Evolutionary conservation across 78 protist species (phyloP).

Genomic region (Polysphondylium violaceum): DNA sequence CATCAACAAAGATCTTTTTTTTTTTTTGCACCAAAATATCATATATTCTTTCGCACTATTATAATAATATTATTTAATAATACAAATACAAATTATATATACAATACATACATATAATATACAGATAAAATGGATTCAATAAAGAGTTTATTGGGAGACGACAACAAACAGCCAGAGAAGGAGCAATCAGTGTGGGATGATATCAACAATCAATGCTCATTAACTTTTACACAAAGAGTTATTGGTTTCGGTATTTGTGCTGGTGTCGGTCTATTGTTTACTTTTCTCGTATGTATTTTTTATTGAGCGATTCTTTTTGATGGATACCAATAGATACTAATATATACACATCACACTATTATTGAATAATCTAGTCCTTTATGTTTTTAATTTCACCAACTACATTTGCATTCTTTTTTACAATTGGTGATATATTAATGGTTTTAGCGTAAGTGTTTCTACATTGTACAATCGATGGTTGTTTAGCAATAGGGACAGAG

Average conservation of each 20-base stretch:
- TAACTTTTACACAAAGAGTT: constrained; percentile 49
- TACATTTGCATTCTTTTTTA: constrained; percentile 67
- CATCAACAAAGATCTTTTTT: no score
- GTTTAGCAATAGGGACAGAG: background rate
- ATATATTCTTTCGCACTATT: no score
- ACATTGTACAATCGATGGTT: no score
- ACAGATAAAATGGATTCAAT: constrained; percentile 54
- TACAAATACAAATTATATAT: background rate
- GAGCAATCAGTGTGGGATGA: constrained; percentile 65
- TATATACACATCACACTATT: background rate
- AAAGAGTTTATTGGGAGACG: constrained; percentile 67
- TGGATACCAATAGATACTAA: background rate
- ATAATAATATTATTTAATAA: no score
- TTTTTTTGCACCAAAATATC: no score
- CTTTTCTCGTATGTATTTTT: constrained; percentile 31
- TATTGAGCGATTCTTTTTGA: background rate
- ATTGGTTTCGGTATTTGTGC: constrained; percentile 70
- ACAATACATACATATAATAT: background rate
- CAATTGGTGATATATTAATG: constrained; percentile 62
- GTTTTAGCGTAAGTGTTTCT: constrained; percentile 16
- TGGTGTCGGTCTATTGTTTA: constrained; percentile 67
- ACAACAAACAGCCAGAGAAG: constrained; percentile 10
- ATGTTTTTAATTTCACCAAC: constrained; percentile 41
- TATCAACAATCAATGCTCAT: constrained; percentile 69
- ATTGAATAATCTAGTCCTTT: constrained; percentile 8